A percentile compares a stretch with the other conserved stretches of the same genome.
These are phyloP conservation scores for Zygosaccharomyces sapae DNA, from an alignment of 1,139 yeast species.

Conservation along the genomic window DNA sequence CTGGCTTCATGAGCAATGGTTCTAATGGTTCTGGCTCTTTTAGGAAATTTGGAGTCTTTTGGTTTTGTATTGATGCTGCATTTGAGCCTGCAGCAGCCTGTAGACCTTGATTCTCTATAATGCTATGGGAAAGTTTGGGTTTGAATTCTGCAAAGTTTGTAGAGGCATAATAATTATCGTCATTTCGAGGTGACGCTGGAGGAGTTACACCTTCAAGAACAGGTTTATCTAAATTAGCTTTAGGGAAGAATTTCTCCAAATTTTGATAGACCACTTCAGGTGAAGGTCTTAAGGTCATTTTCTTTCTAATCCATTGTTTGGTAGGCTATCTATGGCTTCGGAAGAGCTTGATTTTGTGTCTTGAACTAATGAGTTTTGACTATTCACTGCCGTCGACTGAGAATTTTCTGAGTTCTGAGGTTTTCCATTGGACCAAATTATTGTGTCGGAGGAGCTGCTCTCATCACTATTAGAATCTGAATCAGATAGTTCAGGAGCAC, in stretches of 20 bases:
- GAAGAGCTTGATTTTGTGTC: conserved; percentile 10
- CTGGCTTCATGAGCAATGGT: conserved; percentile 91
- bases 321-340: conserved; percentile 16
- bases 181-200: conserved; percentile 49
- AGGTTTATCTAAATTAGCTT: conserved; percentile 88
- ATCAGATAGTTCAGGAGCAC: conserved; percentile 55
- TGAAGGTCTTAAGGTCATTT: conserved; percentile 80
- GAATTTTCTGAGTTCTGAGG: conserved; percentile 1
- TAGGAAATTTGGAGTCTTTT: conserved; percentile 25
- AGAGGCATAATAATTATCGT: conserved; percentile 13
- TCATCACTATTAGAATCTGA: conserved; percentile 38
- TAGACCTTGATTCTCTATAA: background rate
- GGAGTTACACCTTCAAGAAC: conserved; percentile 71
- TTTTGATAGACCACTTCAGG: conserved; percentile 90
- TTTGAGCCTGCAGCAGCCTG: background rate
- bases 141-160: conserved; percentile 7
- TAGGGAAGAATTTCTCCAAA: conserved; percentile 86
- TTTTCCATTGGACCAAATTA: conserved; percentile 17
- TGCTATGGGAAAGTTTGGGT: conserved; percentile 1
- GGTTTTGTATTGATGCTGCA: background rate
- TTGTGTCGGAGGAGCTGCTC: conserved; percentile 19
- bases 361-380: conserved; percentile 4
- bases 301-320: conserved; percentile 31
- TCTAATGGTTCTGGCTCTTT: conserved; percentile 80
- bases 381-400: conserved; percentile 1